Evolutionary conservation across 78 protist genomes (phyloP).

Genomic region (Dictyostelium firmibasis): DNA sequence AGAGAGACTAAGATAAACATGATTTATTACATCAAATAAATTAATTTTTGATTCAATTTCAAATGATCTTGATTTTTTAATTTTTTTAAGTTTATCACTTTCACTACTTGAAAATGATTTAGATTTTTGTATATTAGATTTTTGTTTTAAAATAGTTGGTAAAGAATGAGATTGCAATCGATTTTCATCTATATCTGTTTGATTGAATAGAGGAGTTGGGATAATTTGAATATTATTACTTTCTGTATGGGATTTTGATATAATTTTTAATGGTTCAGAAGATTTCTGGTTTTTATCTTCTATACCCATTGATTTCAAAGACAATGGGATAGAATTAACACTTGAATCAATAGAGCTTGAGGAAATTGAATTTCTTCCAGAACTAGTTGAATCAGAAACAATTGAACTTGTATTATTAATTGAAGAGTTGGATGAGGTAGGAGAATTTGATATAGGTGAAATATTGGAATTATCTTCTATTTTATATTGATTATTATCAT

Average conservation of each 20-base stretch:
- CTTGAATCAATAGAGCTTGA: background rate
- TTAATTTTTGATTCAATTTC: background rate
- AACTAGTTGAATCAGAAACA: background rate
- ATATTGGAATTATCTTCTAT: no score
- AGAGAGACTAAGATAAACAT: slow-evolving; percentile 24
- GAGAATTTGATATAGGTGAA: background rate
- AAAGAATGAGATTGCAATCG: background rate
- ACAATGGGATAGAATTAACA: background rate
- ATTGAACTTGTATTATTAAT: background rate
- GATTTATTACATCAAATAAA: slow-evolving; percentile 58
- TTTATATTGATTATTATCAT: background rate
- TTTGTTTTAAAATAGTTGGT: background rate
- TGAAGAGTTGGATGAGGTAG: background rate
- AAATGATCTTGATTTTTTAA: background rate
- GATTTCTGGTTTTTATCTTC: background rate
- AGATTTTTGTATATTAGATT: background rate
- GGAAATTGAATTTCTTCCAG: background rate
- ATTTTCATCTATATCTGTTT: background rate
- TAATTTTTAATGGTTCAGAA: no score
- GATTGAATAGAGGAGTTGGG: background rate
- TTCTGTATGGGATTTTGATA: background rate
- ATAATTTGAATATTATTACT: no score
- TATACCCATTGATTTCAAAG: background rate
- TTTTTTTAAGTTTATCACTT: background rate
- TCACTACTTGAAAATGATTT: background rate